Conservation (phyloP, 2,329 filamentous ascomycete genomes). For the Pseudocercospora fijiensis region DNA sequence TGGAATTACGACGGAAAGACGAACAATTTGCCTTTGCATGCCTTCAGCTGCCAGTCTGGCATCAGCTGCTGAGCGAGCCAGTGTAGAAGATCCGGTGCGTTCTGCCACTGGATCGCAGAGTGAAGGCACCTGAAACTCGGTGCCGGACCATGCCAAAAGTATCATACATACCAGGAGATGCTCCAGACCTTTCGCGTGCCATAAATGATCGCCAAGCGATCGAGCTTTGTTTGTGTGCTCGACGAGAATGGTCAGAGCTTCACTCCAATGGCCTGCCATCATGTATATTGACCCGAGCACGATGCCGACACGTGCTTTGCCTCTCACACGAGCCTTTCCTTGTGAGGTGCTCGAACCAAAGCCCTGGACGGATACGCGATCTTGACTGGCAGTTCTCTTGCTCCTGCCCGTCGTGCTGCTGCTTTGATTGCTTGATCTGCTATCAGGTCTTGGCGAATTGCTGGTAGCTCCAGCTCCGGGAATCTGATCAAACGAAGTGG, state of each 20-base stretch:
- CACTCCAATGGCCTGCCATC: constrained; percentile 83
- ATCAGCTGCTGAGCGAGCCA: constrained; percentile 29
- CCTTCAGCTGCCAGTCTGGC: constrained; percentile 27
- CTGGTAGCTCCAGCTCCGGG: constrained; percentile 45
- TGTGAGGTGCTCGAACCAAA: constrained; percentile 61
- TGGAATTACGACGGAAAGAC: constrained; percentile 61
- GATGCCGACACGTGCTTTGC: constrained; percentile 74
- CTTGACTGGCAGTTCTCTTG: constrained; percentile 43
- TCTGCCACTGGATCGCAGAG: constrained; percentile 36
- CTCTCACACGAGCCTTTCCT: constrained; percentile 66
- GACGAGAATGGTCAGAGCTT: constrained; percentile 78
- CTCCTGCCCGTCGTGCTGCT: constrained; percentile 21
- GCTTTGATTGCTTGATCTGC: constrained; percentile 29
- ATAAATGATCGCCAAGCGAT: constrained; percentile 84
- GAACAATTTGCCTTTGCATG: constrained; percentile 43
- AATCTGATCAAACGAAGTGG: constrained; percentile 57
- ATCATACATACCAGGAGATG: constrained; percentile 79
- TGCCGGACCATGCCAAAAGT: constrained; percentile 77
- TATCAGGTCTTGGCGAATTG: constrained; percentile 41
- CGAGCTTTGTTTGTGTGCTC: constrained; percentile 78
- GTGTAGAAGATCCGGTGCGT: constrained; percentile 27
- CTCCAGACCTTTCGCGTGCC: constrained; percentile 94
- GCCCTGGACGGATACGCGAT: constrained; percentile 64
- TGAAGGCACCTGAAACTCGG: constrained; percentile 71
- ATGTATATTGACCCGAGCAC: constrained; percentile 83